phyloP scores from a whole-genome alignment of 257 asterid genomes.

The Plantago elongata region DNA sequence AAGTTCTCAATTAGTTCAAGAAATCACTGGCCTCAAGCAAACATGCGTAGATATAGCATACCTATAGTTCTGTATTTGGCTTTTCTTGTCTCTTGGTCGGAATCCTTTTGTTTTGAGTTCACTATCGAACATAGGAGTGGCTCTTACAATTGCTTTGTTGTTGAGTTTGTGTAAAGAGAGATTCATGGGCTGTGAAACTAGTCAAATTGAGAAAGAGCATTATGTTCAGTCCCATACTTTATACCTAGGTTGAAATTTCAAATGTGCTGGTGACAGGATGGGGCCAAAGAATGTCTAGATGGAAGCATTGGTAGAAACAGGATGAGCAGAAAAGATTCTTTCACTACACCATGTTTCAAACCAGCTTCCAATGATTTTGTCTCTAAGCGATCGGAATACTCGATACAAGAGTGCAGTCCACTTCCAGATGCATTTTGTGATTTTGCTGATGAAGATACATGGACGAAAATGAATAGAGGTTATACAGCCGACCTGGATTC shows the following conservation, averaged over 20 bases:
- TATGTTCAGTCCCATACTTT: slow-evolving; percentile 6
- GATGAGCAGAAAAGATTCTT: slow-evolving; percentile 53
- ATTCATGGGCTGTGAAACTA: too few relatives aligned
- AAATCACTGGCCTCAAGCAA: too few relatives aligned
- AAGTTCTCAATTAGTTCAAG: too few relatives aligned
- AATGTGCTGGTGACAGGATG: slow-evolving; percentile 35
- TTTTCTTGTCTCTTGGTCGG: too few relatives aligned
- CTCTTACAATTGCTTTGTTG: too few relatives aligned
- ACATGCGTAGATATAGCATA: too few relatives aligned
- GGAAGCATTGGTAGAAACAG: slow-evolving; percentile 39
- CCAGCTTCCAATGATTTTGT: slow-evolving; percentile 69
- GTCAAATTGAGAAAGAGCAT: too few relatives aligned
- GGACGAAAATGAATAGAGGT: slow-evolving; percentile 94
- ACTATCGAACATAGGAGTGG: too few relatives aligned
- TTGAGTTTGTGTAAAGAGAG: too few relatives aligned
- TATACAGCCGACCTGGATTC: slow-evolving; percentile 80
- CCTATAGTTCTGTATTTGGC: too few relatives aligned
- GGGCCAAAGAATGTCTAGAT: slow-evolving; percentile 33
- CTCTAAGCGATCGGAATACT: slow-evolving; percentile 55
- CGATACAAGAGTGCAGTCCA: slow-evolving; percentile 68
- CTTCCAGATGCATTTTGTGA: slow-evolving; percentile 67
- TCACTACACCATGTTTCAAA: slow-evolving; percentile 73
- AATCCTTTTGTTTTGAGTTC: too few relatives aligned
- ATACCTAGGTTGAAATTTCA: slow-evolving; percentile 15
- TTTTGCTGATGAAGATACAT: slow-evolving; percentile 83